Evolutionary conservation across 805 yeast genomes (phyloP).

Genomic region (Barnettozyma sucrosica): DNA sequence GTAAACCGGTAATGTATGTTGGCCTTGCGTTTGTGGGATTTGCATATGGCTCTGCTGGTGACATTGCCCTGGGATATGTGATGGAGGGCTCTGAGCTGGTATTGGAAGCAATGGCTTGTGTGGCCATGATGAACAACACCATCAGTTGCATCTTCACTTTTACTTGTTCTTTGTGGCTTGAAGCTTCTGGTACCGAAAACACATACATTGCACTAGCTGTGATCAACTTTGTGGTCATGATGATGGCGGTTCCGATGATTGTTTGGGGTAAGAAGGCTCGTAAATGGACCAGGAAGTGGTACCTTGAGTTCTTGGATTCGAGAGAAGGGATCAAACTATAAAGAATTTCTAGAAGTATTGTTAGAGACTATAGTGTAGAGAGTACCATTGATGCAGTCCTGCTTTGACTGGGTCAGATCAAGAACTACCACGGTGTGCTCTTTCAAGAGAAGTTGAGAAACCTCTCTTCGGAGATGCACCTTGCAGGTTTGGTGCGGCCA

Average conservation of each 20-base stretch:
- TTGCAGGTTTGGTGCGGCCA: background rate
- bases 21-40: constrained; percentile 63
- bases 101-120: constrained; percentile 68
- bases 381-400: no score
- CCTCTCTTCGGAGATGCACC: background rate
- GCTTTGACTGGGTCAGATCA: no score
- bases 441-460: no score
- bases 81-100: constrained; percentile 71
- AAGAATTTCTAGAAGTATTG: no score
- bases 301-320: constrained; percentile 46
- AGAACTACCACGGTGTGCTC: no score
- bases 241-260: constrained; percentile 51
- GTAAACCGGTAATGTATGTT: constrained; percentile 49
- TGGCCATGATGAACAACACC: constrained; percentile 55
- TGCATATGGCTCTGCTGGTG: constrained; percentile 69
- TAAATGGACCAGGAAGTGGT: constrained; percentile 50
- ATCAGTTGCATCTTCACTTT: constrained; percentile 64
- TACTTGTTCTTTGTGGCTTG: constrained; percentile 56
- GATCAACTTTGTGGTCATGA: constrained; percentile 53
- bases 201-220: constrained; percentile 58
- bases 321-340: constrained; percentile 36
- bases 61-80: constrained; percentile 58
- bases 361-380: no score
- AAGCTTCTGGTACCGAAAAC: constrained; percentile 48
- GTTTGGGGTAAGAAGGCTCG: constrained; percentile 57